Conservation (phyloP, 1,284 basidiomycete species). For the Psilocybe mexicana region DNA sequence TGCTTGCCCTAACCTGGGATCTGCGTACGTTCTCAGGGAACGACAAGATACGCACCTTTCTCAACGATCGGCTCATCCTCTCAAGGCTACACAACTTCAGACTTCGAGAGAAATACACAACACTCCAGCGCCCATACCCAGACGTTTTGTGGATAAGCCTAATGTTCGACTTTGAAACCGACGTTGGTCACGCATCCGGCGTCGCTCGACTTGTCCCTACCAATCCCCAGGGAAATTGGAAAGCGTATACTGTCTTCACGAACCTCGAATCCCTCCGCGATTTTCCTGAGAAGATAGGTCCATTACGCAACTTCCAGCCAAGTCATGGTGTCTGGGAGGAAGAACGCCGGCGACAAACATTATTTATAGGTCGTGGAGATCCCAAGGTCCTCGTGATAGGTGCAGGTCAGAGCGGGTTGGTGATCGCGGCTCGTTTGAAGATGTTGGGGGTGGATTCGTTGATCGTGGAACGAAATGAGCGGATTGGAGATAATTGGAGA, state of each 20-base stretch:
- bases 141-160: conserved; percentile 61
- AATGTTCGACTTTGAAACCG: conserved; percentile 61
- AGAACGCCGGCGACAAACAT: conserved; percentile 32
- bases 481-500: conserved; percentile 63
- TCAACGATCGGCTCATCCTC: conserved; percentile 44
- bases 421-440: conserved; percentile 58
- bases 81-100: conserved; percentile 39
- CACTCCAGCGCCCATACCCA: conserved; percentile 46
- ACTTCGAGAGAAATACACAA: conserved; percentile 38
- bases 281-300: conserved; percentile 48
- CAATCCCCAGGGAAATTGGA: conserved; percentile 42
- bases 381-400: conserved; percentile 59
- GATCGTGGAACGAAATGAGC: conserved; percentile 52
- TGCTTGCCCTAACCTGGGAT: conserved; percentile 64
- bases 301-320: conserved; percentile 32
- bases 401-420: conserved; percentile 67
- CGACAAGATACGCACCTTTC: conserved; percentile 42
- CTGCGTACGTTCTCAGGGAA: conserved; percentile 60
- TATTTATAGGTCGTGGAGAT: conserved; percentile 37
- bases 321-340: conserved; percentile 38
- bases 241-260: conserved; percentile 58
- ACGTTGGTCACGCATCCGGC: conserved; percentile 48
- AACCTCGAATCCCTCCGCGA: conserved; percentile 57
- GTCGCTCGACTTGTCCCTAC: conserved; percentile 55
- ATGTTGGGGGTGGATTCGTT: conserved; percentile 51